These are phyloP conservation scores for Camelina hispida DNA, from an alignment of 345 rosid species.

Conservation along the genomic window DNA sequence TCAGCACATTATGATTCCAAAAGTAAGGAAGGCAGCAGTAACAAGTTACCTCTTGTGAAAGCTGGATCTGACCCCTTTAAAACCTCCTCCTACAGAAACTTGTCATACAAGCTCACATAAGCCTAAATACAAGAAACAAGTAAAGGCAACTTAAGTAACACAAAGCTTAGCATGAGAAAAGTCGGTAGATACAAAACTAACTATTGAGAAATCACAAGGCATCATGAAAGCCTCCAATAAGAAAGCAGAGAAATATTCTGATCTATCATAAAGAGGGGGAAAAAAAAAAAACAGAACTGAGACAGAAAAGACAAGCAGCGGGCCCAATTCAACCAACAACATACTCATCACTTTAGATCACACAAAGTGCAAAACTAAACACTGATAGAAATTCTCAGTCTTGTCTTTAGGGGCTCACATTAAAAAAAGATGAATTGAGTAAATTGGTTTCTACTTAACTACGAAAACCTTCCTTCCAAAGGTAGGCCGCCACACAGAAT, in stretches of 20 bases:
- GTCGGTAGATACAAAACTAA: conserved; percentile 24
- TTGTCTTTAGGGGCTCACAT: conserved; percentile 39
- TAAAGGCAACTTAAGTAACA: conserved; percentile 16
- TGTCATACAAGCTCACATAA: conserved; percentile 16
- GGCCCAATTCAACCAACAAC: conserved; percentile 31
- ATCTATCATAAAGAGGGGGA: background rate
- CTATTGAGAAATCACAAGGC: conserved; percentile 29
- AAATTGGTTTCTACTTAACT: conserved; percentile 17
- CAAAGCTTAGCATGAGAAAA: conserved; percentile 34
- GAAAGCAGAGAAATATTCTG: conserved; percentile 27
- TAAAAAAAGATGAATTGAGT: conserved; percentile 9
- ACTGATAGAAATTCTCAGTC: conserved; percentile 34
- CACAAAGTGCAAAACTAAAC: conserved; percentile 41
- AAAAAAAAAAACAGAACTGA: conserved; percentile 6
- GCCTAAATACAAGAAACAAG: conserved; percentile 26
- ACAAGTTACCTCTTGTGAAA: conserved; percentile 43
- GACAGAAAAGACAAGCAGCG: conserved; percentile 43
- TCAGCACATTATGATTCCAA: conserved; percentile 25
- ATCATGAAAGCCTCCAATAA: conserved; percentile 36
- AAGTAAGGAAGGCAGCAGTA: conserved; percentile 3
- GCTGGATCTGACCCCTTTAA: conserved; percentile 30
- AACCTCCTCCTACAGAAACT: conserved; percentile 16
- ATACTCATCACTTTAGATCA: conserved; percentile 36
- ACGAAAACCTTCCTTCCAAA: background rate
- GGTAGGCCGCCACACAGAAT: conserved; percentile 21